Evolutionary conservation across 192 early-diverging fungal genomes (phyloP).

Genomic region (Coemansia sp.): DNA sequence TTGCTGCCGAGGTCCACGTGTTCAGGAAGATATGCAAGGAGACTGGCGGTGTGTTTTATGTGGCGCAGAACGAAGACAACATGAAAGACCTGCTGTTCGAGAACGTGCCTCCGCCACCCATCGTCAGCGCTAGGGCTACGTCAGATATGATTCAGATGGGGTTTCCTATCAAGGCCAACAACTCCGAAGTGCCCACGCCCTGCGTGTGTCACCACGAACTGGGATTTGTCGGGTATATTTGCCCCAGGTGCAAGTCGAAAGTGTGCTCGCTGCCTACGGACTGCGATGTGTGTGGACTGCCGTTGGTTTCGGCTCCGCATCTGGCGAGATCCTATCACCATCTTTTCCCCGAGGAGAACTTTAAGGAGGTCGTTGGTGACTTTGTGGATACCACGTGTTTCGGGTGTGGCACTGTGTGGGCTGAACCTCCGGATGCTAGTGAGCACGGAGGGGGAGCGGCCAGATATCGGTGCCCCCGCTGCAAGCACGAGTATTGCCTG

Average conservation of each 20-base stretch:
- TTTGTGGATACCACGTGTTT: conserved; percentile 35
- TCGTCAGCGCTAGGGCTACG: conserved; percentile 55
- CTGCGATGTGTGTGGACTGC: conserved; percentile 86
- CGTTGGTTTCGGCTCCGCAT: conserved; percentile 85
- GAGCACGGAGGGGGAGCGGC: not conserved
- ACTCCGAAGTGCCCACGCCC: conserved; percentile 41
- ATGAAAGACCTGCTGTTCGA: conserved; percentile 82
- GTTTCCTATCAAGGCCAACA: conserved; percentile 63
- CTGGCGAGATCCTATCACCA: conserved; percentile 93
- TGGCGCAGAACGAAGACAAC: conserved; percentile 80
- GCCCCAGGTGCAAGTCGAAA: conserved; percentile 78
- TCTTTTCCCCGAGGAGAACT: conserved; percentile 89
- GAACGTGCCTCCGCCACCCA: conserved; percentile 82
- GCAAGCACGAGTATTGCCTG: conserved; percentile 75
- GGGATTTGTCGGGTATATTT: conserved; percentile 73
- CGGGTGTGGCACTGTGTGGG: conserved; percentile 43
- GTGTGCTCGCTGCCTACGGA: conserved; percentile 90
- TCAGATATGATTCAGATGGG: conserved; percentile 87
- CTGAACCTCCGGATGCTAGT: conserved; percentile 1
- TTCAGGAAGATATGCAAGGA: conserved; percentile 69
- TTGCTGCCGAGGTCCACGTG: conserved; percentile 88
- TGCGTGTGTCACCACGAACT: conserved; percentile 81
- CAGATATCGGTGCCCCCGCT: conserved; percentile 72
- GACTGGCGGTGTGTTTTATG: conserved; percentile 81
- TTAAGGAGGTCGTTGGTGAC: conserved; percentile 56